These are phyloP conservation scores for Arthrobotrys megalospora DNA, from an alignment of 2,329 filamentous ascomycete species.

Conservation along the genomic window DNA sequence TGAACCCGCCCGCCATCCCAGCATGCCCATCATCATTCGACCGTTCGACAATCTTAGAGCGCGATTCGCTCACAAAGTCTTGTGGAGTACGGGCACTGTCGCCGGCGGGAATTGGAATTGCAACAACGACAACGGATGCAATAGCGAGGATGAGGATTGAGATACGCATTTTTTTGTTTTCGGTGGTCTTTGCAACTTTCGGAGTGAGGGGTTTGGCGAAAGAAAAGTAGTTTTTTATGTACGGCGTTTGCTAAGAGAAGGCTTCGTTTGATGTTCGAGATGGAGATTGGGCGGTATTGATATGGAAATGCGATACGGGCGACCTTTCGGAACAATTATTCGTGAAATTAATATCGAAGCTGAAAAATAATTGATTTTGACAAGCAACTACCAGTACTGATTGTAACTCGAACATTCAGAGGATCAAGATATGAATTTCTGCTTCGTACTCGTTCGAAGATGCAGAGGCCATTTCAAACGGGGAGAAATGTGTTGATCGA, in stretches of 20 bases:
- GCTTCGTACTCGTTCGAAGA: not conserved
- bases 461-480: not conserved
- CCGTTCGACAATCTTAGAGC: not conserved
- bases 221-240: too few species aligned
- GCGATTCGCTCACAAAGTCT: not conserved
- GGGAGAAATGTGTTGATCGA: slow-evolving; percentile 3
- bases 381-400: too few species aligned
- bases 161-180: not conserved
- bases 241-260: too few species aligned
- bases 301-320: too few species aligned
- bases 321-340: too few species aligned
- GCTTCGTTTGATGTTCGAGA: too few species aligned
- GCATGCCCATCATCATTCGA: not conserved
- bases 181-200: too few species aligned
- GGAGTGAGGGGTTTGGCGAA: too few species aligned
- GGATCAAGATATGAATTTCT: not conserved
- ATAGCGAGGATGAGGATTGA: not conserved
- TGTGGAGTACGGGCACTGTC: not conserved
- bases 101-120: not conserved
- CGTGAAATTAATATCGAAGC: too few species aligned
- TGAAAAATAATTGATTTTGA: too few species aligned
- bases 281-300: too few species aligned
- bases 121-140: not conserved
- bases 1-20: not conserved
- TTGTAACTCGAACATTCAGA: not conserved